phyloP scores from a whole-genome alignment of 1,284 basidiomycete species.

The Pulchroboletus neoregius region DNA sequence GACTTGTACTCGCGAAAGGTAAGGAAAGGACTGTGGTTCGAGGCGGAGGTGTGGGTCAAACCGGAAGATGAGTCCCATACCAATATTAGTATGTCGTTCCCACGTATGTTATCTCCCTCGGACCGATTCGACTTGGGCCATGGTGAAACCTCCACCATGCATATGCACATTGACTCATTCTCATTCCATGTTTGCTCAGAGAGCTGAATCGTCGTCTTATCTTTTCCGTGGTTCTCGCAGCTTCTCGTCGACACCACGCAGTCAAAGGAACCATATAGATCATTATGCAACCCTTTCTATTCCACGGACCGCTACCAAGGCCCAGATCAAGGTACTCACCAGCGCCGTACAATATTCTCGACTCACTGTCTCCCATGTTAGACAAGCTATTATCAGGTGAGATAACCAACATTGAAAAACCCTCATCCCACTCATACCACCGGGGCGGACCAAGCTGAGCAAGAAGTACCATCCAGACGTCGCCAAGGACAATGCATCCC shows the following conservation, averaged over 20 bases:
- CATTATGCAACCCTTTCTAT: slow-evolving; percentile 45
- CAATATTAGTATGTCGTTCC: slow-evolving; percentile 19
- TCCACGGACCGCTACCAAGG: slow-evolving; percentile 40
- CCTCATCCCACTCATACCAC: background rate
- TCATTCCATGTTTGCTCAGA: background rate
- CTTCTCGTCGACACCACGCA: slow-evolving; percentile 23
- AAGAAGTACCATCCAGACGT: slow-evolving; percentile 49
- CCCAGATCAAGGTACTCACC: slow-evolving; percentile 43
- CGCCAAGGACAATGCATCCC: slow-evolving; percentile 38
- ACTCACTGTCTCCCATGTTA: slow-evolving; percentile 15
- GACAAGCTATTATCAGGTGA: slow-evolving; percentile 48
- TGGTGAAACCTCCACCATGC: slow-evolving; percentile 2
- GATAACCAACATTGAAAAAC: background rate
- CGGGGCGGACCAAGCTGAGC: slow-evolving; percentile 38
- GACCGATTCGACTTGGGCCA: background rate
- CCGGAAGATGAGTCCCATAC: slow-evolving; percentile 8
- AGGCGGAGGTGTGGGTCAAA: slow-evolving; percentile 20
- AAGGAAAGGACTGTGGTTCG: background rate
- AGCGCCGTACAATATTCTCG: background rate
- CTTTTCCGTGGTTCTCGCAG: background rate
- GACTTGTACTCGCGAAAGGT: background rate
- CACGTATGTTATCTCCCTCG: slow-evolving; percentile 18
- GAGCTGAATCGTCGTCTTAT: background rate
- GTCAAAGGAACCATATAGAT: slow-evolving; percentile 18
- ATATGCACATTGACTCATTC: background rate